Evolutionary conservation across 306 rosid species (phyloP).

Genomic region (Geum urbanum): DNA sequence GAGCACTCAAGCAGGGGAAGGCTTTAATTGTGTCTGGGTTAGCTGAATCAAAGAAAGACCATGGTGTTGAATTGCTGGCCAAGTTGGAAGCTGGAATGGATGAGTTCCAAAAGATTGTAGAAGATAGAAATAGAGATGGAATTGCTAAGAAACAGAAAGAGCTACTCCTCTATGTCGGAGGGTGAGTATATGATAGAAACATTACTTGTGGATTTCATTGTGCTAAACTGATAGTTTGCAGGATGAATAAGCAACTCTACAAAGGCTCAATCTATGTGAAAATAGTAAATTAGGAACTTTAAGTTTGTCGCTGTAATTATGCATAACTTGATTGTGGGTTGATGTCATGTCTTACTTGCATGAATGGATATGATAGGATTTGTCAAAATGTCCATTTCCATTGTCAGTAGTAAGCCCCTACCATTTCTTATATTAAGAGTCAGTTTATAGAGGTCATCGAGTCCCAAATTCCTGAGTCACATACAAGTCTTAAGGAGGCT

Average conservation of each 20-base stretch:
- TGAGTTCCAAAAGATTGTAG: constrained; percentile 79
- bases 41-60: constrained; percentile 86
- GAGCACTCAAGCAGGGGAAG: constrained; percentile 80
- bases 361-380: neutral
- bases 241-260: neutral
- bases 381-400: neutral
- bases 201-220: neutral
- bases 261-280: neutral
- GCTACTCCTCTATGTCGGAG: constrained; percentile 78
- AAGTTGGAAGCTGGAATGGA: constrained; percentile 86
- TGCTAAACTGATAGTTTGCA: neutral
- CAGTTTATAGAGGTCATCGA: neutral
- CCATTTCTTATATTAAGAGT: neutral
- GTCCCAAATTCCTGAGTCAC: neutral
- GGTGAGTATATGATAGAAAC: constrained; percentile 46
- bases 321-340: neutral
- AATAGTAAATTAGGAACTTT: neutral
- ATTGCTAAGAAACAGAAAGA: constrained; percentile 84
- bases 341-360: neutral
- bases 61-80: constrained; percentile 66
- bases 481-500: neutral
- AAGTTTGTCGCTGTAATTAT: neutral
- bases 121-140: constrained; percentile 67
- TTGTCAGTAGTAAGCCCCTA: neutral
- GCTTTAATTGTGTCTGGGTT: constrained; percentile 67